Percentiles rank a stretch among this genome's conserved stretches.
These are phyloP conservation scores for Biancaea sappan DNA, from an alignment of 306 rosid genomes.

Conservation along the genomic window DNA sequence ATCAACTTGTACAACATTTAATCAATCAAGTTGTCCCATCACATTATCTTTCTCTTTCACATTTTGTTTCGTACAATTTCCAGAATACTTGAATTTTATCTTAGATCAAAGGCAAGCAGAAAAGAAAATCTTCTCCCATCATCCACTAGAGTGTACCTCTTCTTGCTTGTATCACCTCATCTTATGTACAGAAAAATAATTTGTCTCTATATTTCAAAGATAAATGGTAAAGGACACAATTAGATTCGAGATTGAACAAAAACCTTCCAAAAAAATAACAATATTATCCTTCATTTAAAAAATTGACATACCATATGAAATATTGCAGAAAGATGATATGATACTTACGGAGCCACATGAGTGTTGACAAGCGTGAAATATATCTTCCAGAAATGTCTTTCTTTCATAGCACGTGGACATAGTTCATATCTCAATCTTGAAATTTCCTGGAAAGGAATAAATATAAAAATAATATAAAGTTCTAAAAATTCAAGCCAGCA, in stretches of 20 bases:
- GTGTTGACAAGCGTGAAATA: conserved; percentile 92
- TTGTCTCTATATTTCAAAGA: no score
- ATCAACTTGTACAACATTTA: background rate
- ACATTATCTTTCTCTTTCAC: background rate
- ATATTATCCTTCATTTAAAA: conserved; percentile 14
- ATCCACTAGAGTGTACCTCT: background rate
- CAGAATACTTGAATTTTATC: background rate
- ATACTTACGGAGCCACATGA: conserved; percentile 96
- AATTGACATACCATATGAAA: conserved; percentile 1
- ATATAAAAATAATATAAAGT: conserved; percentile 18
- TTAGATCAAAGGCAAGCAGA: background rate
- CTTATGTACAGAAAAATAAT: no score
- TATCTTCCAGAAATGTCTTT: conserved; percentile 87
- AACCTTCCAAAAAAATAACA: conserved; percentile 4
- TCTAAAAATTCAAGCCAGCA: background rate
- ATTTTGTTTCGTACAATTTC: background rate
- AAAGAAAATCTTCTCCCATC: background rate
- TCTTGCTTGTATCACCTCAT: no score
- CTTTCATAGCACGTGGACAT: conserved; percentile 90
- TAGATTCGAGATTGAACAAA: background rate
- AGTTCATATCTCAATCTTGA: conserved; percentile 93
- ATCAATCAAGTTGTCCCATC: background rate
- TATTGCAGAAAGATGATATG: background rate
- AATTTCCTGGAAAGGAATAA: conserved; percentile 70
- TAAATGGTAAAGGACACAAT: no score